Evolutionary conservation across 129 eudicot genomes (phyloP), one percentile per base, ranked within the genome.

Genomic region (Tanacetum coccineum): DNA sequence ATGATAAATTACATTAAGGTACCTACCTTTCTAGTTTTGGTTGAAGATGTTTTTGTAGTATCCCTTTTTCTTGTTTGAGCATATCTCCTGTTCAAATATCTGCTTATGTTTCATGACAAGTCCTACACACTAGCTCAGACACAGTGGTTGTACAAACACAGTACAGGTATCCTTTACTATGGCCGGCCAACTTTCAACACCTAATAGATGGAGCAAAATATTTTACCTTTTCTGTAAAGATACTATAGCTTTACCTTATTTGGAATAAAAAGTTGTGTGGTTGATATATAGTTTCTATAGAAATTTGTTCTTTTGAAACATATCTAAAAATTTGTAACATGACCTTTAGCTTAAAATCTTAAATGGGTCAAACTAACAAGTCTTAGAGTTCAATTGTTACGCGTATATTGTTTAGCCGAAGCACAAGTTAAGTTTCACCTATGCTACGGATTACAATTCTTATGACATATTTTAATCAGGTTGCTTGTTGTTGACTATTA

Each of bases 171-270:
- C 58, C 59, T 67, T 59, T 75, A 58, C 62, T 20, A 68, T 68
- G 56, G 57, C 64, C 59, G 54, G 62, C 58, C 59, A 53, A 61
- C 19, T 64, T 40, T 42, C 52, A 55, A 64, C 65, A 68, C 65
- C 50, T 32, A 19, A 25, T 59, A 59, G 18, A 75, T 60, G 70
- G 74, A 62, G 74, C 65, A 69, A 61, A 64, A 13, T 14, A 19
- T 22, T 60, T 68, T 11, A 68, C 57, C 63, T 75, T 75, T 75
- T 55, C 55, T 49, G 69, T 54, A 39, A 75, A 48, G 79, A 75
- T 75, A 75, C 79, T 75, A 75, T 68, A 75, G 80, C 64, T 68
- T 68, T 76, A 76, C 80, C 70, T 60, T 57, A 40, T 68, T 55
- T 68, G 70, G 80, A 68, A 76, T 68, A 75, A 58, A 61, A 57